Evolutionary conservation across 2,329 filamentous ascomycete genomes (phyloP).

Genomic region (Lachnellula arida): DNA sequence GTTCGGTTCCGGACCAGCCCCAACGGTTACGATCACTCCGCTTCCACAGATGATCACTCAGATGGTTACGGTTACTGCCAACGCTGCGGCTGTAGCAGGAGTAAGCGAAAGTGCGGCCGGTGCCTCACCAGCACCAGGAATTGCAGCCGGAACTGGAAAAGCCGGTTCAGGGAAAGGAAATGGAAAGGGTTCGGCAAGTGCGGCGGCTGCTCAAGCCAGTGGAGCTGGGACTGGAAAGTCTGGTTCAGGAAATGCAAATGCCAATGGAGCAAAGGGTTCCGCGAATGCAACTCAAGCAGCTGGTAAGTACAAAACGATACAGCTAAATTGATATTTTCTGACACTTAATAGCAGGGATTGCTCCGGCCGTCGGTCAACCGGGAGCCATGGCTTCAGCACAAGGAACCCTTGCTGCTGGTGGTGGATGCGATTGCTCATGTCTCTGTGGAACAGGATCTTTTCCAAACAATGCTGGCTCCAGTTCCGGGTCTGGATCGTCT

Average conservation of each 20-base stretch:
- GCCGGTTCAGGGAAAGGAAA: not conserved
- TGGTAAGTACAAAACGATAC: not conserved
- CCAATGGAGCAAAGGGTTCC: not conserved
- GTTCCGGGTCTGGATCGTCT: too few relatives aligned
- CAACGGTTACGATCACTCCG: conserved; percentile 37
- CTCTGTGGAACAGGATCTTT: conserved; percentile 22
- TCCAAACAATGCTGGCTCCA: conserved; percentile 1
- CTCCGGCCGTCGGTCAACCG: conserved; percentile 12
- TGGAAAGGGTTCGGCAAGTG: not conserved
- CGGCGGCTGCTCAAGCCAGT: not conserved
- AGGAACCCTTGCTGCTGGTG: conserved; percentile 13
- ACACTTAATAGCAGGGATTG: not conserved
- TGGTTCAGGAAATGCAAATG: not conserved
- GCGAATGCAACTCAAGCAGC: not conserved
- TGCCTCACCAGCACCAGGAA: conserved; percentile 6
- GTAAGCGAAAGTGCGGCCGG: not conserved
- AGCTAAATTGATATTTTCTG: not conserved
- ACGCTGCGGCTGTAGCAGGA: conserved; percentile 1
- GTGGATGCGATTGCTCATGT: conserved; percentile 21
- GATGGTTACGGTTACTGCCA: conserved; percentile 12
- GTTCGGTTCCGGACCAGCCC: conserved; percentile 28
- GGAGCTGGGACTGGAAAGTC: not conserved
- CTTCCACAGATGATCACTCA: conserved; percentile 24
- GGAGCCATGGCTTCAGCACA: conserved; percentile 16
- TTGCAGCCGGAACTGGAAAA: not conserved